Evolutionary conservation across 208 protist genomes (phyloP), one percentile per base, ranked within the genome.

Genomic region (Trypanosoma avium): DNA sequence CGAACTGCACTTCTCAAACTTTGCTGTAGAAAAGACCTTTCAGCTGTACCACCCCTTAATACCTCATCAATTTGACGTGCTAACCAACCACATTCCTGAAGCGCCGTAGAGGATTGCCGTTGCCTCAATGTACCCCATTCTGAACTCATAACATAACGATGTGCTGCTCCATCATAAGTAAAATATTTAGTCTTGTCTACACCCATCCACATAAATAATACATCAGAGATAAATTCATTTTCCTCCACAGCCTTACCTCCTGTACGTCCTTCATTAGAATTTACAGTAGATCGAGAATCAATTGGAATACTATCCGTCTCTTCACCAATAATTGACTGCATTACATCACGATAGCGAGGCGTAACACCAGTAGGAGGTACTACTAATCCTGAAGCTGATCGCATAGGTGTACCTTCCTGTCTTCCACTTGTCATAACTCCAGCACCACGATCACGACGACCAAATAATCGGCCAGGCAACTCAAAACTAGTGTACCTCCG

Each of bases 201-300:
- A 12, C 82, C 82, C 70, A 84, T 80, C 75, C 77, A 88, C 70
- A 88, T 81, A 54, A 88, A 88, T n/a, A 88, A 48, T 12, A 88
- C 56, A 42, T 88, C 78, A 3, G 77, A 72, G 32, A 77, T 61
- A 67, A 83, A 86, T 29, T 69, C 62, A 12, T 9, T 35, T 6
- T 80, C 67, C 3, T 77, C 73, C 24, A 86, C 61, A n/a, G 50
- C 43, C 19, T 55, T 59, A 33, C 67, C 43, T n/a, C 30, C 52
- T 5, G 15, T 12, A 43, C 40, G 13, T 29, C 35, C 29, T 29
- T 17, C 50, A 33, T 6, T 38, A 15, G 19, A 13, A 50, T n/a
- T 6, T 40, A 19, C 32, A 30, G 6, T 27, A 38, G 4, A 12
- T 32, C 32, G 29, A 46, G 9, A 7, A 19, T 61, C 49, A 29